These are phyloP conservation scores for Metschnikowia baotianmanensis DNA, from an alignment of 805 yeast species.

Conservation along the genomic window DNA sequence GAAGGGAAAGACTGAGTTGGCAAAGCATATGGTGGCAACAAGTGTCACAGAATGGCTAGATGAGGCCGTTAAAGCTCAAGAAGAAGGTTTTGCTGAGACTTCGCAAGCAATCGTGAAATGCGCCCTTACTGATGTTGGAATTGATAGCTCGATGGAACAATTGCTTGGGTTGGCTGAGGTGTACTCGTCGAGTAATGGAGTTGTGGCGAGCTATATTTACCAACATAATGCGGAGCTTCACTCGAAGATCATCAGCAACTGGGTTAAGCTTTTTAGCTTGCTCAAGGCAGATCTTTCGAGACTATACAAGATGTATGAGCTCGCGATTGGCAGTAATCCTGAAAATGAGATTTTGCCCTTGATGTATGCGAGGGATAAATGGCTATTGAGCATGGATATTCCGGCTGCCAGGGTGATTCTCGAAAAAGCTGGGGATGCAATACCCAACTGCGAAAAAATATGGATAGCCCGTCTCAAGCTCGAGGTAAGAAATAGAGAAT, in stretches of 20 bases:
- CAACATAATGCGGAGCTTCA: slow-evolving; percentile 43
- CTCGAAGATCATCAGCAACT: slow-evolving; percentile 47
- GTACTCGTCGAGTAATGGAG: slow-evolving; percentile 29
- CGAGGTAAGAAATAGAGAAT: slow-evolving; percentile 44
- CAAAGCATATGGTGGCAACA: slow-evolving; percentile 22
- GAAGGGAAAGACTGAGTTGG: slow-evolving; percentile 44
- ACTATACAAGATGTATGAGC: slow-evolving; percentile 44
- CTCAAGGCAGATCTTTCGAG: slow-evolving; percentile 21
- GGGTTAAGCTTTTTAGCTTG: slow-evolving; percentile 47
- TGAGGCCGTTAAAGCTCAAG: slow-evolving; percentile 54
- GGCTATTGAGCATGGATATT: slow-evolving; percentile 48
- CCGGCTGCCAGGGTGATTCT: slow-evolving; percentile 55
- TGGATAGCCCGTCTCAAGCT: slow-evolving; percentile 75
- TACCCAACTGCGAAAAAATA: slow-evolving; percentile 50
- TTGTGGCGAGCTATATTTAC: slow-evolving; percentile 43
- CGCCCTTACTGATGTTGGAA: slow-evolving; percentile 31
- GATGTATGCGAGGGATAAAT: slow-evolving; percentile 70
- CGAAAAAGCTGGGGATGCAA: slow-evolving; percentile 40
- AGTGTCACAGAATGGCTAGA: slow-evolving; percentile 50
- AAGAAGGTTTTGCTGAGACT: slow-evolving; percentile 43
- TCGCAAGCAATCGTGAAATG: slow-evolving; percentile 52
- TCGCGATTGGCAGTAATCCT: slow-evolving; percentile 52
- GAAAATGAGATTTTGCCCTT: slow-evolving; percentile 51
- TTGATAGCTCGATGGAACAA: slow-evolving; percentile 16
- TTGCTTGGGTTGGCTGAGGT: slow-evolving; percentile 4